Conservation (phyloP, 805 yeast species). For the Metschnikowia sp. region DNA sequence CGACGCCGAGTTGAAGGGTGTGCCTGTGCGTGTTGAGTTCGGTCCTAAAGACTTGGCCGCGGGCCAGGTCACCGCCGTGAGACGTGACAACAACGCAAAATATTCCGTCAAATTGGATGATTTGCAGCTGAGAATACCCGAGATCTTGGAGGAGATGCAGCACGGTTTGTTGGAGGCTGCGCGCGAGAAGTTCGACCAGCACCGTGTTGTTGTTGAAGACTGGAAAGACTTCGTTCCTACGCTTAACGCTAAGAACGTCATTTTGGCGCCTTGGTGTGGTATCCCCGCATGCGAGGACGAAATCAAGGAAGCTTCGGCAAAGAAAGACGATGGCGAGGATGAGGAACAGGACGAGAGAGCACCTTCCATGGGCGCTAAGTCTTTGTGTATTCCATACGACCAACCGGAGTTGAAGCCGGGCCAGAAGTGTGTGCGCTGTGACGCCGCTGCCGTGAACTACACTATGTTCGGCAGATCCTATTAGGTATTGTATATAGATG, state of each 20-base stretch:
- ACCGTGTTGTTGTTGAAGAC: constrained; percentile 74
- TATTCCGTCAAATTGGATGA: constrained; percentile 60
- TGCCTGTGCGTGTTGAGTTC: constrained; percentile 87
- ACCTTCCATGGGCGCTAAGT: constrained; percentile 99
- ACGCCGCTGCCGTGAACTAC: constrained; percentile 68
- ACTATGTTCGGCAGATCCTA: constrained; percentile 98
- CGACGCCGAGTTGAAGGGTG: constrained; percentile 95
- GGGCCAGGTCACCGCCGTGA: constrained; percentile 78
- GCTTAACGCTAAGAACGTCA: constrained; percentile 85
- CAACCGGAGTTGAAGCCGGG: constrained; percentile 80
- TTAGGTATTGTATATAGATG: constrained; percentile 29
- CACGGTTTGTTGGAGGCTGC: constrained; percentile 71
- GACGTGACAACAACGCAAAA: constrained; percentile 88
- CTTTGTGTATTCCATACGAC: constrained; percentile 91
- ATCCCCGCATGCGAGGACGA: constrained; percentile 91
- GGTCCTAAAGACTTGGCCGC: constrained; percentile 94
- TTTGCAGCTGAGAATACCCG: constrained; percentile 64
- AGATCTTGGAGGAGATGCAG: constrained; percentile 81
- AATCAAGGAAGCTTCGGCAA: constrained; percentile 85
- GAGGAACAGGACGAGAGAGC: constrained; percentile 92
- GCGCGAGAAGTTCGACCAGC: constrained; percentile 76
- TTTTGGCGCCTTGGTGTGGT: constrained; percentile 98
- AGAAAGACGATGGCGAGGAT: constrained; percentile 75
- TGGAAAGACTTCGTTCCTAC: constrained; percentile 94
- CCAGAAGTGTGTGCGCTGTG: constrained; percentile 87